Evolutionary conservation across 306 rosid species (phyloP).

Genomic region (Sphenostylis stenocarpa): DNA sequence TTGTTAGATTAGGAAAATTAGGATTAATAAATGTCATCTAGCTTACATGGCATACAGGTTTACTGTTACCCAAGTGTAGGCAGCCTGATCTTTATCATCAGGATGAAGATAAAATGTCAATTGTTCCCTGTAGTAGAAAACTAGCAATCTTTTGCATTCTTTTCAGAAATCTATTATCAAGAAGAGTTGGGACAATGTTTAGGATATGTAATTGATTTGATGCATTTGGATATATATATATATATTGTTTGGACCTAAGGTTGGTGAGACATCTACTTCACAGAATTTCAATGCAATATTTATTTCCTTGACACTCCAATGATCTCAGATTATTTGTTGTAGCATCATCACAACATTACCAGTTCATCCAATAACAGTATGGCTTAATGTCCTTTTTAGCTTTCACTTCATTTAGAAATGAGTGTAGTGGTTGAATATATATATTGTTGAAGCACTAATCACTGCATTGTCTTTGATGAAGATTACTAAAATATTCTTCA

Average conservation of each 20-base stretch:
- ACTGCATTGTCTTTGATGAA: neutral
- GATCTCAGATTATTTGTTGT: neutral
- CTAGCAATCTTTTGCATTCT: conserved; percentile 39
- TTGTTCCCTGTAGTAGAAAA: conserved; percentile 32
- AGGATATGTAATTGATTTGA: conserved; percentile 34
- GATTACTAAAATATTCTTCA: neutral
- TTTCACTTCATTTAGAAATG: neutral
- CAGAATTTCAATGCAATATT: neutral
- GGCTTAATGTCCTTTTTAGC: neutral
- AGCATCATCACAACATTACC: neutral
- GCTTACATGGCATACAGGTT: conserved; percentile 43
- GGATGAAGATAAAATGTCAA: conserved; percentile 35
- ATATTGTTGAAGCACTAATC: neutral
- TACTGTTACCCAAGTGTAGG: conserved; percentile 44
- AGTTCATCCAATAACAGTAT: neutral
- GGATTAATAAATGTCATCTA: conserved; percentile 45
- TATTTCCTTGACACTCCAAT: conserved; percentile 7
- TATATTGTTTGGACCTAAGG: conserved; percentile 32
- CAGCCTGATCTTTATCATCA: conserved; percentile 44
- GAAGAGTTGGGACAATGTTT: conserved; percentile 31
- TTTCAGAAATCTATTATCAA: conserved; percentile 32
- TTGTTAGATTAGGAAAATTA: conserved; percentile 45
- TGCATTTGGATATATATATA: conserved; percentile 40
- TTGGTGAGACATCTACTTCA: conserved; percentile 4
- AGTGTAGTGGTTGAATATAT: neutral